Conservation (phyloP, 495 filamentous ascomycete genomes). For the Tuber calosporum region DNA sequence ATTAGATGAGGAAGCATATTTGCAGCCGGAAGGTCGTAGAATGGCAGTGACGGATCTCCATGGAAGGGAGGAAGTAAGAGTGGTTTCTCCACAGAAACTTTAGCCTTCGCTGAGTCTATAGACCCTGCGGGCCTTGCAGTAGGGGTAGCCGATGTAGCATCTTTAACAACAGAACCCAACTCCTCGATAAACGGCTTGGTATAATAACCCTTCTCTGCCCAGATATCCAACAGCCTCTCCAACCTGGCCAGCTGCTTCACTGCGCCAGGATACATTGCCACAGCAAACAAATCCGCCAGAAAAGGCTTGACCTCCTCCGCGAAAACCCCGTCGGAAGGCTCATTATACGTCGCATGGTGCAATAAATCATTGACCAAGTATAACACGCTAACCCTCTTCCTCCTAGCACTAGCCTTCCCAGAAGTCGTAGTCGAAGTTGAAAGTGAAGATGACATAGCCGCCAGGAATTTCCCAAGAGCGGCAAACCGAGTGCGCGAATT, state of each 20-base stretch:
- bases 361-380: constrained; percentile 79
- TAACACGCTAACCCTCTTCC: constrained; percentile 67
- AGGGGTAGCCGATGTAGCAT: constrained; percentile 40
- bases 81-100: constrained; percentile 19
- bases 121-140: constrained; percentile 9
- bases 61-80: constrained; percentile 48
- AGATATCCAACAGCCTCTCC: constrained; percentile 60
- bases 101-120: constrained; percentile 16
- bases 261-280: constrained; percentile 55
- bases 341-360: constrained; percentile 65
- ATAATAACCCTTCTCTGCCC: constrained; percentile 66
- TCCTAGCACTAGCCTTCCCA: constrained; percentile 53
- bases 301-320: constrained; percentile 55
- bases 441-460: constrained; percentile 59
- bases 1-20: constrained; percentile 72
- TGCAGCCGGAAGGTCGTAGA: constrained; percentile 78
- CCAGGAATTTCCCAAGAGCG: constrained; percentile 69
- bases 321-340: constrained; percentile 49
- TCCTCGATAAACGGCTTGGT: constrained; percentile 52
- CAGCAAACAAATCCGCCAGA: constrained; percentile 56
- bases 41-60: constrained; percentile 66
- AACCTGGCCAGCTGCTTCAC: constrained; percentile 63
- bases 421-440: constrained; percentile 33
- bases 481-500: constrained; percentile 59
- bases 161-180: constrained; percentile 46